phyloP scores from a whole-genome alignment of 75 land plant species.

The Picea glauca region DNA sequence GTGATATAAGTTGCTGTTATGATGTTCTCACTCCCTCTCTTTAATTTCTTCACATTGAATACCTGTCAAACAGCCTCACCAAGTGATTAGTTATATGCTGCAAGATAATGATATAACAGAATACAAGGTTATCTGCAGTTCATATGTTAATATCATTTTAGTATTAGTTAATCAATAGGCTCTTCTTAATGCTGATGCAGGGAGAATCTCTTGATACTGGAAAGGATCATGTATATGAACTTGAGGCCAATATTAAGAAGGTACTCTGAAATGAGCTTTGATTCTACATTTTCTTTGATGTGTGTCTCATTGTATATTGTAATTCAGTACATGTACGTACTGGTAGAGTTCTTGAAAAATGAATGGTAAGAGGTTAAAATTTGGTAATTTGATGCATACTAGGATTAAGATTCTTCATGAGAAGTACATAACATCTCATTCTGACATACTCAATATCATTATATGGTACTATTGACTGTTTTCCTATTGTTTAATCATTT shows the following conservation, averaged over 20 bases:
- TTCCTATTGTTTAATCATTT: not conserved
- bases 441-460: slow-evolving; percentile 1
- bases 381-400: not conserved
- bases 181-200: slow-evolving; percentile 15
- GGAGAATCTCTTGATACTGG: slow-evolving; percentile 55
- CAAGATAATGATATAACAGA: no score
- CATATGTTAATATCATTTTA: not conserved
- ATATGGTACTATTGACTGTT: not conserved
- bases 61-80: no score
- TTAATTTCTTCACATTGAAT: no score
- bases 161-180: not conserved
- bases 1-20: no score
- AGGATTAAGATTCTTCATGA: not conserved
- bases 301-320: not conserved
- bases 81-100: no score
- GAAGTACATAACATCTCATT: not conserved
- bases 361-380: not conserved
- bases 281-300: not conserved
- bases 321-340: not conserved
- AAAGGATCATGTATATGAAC: slow-evolving; percentile 53
- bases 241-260: slow-evolving; percentile 65
- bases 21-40: no score
- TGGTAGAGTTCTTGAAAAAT: not conserved
- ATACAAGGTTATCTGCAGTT: not conserved
- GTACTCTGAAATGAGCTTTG: slow-evolving; percentile 10